Base-by-base conservation (phyloP, 306 rosid species). In the Luffa aegyptiaca region DNA sequence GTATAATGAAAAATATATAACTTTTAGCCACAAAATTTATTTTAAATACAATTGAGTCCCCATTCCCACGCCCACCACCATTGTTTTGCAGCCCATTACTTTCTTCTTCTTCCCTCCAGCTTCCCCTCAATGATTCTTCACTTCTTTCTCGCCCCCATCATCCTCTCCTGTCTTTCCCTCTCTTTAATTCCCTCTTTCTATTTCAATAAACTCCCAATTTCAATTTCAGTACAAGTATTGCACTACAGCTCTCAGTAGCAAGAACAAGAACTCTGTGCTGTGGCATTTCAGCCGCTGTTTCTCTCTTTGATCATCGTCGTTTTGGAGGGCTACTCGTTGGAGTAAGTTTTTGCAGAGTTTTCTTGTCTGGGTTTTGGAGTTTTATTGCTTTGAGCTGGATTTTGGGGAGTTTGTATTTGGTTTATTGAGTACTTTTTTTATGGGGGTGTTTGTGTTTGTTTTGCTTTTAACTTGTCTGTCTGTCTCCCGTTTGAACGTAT, bases 41-140 rank as follows among this genome's bases (percentile, higher is more conserved):
- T 18, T 75, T 75, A 75, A 75, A 35, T 75, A 75, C 49, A 36
- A 17, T 36, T 35, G 48, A 75, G 35, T 36, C 9, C 79, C 79
- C 59, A 52, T 52, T 52, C 17, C 77, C 58, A 45, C 57, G 75
- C 58, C 35, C 79, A 75, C 63, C 79, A 75, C 79, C 78, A 74
- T 51, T 46, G 42, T 35, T 73, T 46, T 46, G 56, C 75, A 41
- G 75, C 75, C 16, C 52, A 41, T n/a, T 10, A 68, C 57, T 71
- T 41, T 21, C 41, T 10, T 66, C 65, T 56, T 18, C 51, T 69
- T 10, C 55, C 36, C 56, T 68, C 16, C 33, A 1, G n/a, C 36
- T 44, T 21, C 5, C 18, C 53, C 75, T 74, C 78, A 4, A 49
- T 16, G 45, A 74, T 74, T 74, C 45, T 33, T 16, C 45, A 36